Conservation (phyloP, 257 asterid species). For the Voacanga thouarsii region DNA sequence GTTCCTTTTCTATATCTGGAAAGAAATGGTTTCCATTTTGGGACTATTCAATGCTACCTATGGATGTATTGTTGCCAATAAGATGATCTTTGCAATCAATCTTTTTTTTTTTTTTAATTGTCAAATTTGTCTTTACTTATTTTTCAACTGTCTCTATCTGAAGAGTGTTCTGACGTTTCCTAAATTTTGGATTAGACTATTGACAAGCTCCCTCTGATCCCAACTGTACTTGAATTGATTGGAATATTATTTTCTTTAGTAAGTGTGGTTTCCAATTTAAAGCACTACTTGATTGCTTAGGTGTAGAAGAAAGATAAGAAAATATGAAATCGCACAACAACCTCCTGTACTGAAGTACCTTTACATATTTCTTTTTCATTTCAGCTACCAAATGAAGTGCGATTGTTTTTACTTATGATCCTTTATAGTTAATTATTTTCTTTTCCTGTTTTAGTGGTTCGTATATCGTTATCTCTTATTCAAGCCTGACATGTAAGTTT, state of each 20-base stretch:
- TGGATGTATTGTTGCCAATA: neutral
- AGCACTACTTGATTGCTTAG: slow-evolving; percentile 4
- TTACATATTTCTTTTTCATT: neutral
- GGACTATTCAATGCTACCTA: neutral
- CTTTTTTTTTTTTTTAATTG: too few relatives aligned
- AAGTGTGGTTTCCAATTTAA: slow-evolving; percentile 29
- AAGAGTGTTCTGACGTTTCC: slow-evolving; percentile 15
- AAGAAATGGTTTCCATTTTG: neutral
- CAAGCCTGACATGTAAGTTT: slow-evolving; percentile 81
- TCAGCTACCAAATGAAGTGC: neutral
- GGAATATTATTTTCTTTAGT: slow-evolving; percentile 79
- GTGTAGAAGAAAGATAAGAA: neutral
- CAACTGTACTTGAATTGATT: slow-evolving; percentile 65
- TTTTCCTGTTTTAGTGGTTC: slow-evolving; percentile 68
- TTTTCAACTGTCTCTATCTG: slow-evolving; percentile 3
- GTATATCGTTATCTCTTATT: slow-evolving; percentile 80
- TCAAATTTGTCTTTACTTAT: too few relatives aligned
- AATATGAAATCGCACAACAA: neutral
- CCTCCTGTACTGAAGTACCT: neutral
- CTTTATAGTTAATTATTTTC: neutral
- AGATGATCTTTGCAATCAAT: neutral
- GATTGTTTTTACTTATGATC: neutral
- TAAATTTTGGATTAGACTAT: slow-evolving; percentile 47
- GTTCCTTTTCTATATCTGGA: neutral
- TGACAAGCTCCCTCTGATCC: slow-evolving; percentile 72